These are phyloP conservation scores for Nephelium lappaceum DNA, from an alignment of 345 rosid species.

Conservation along the genomic window DNA sequence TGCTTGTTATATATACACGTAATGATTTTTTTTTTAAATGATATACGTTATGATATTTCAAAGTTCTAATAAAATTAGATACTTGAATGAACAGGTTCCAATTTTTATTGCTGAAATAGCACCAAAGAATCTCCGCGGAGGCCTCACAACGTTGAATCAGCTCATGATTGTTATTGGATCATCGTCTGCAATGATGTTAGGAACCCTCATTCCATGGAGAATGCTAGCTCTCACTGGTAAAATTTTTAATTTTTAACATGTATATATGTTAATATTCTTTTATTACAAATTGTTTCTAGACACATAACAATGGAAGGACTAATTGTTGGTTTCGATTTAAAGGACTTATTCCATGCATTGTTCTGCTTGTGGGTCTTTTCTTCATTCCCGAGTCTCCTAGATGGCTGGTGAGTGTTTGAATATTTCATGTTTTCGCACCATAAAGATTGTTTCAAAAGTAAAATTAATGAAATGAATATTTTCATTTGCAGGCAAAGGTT, in stretches of 20 bases:
- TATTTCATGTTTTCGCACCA: neutral
- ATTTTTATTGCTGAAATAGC: constrained; percentile 90
- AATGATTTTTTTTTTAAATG: too few relatives aligned
- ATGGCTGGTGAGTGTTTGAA: constrained; percentile 69
- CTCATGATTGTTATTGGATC: constrained; percentile 80
- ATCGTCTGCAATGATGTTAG: constrained; percentile 65
- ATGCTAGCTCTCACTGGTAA: constrained; percentile 77
- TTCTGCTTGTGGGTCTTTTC: constrained; percentile 66
- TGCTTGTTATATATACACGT: neutral
- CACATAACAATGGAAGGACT: constrained; percentile 3
- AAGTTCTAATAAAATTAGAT: neutral
- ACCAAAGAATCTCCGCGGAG: constrained; percentile 88
- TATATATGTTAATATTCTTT: neutral
- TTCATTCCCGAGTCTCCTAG: constrained; percentile 91
- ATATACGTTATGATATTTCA: neutral
- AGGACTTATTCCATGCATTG: constrained; percentile 77
- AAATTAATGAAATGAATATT: neutral
- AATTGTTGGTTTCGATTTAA: constrained; percentile 24
- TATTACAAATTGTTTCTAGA: neutral
- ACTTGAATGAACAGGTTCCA: constrained; percentile 56
- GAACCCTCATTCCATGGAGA: constrained; percentile 77
- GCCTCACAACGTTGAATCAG: constrained; percentile 86
- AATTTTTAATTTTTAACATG: neutral
- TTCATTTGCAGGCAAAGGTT: constrained; percentile 64
- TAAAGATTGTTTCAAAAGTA: neutral